Evolutionary conservation across 352 stramenopile species (phyloP), one percentile per base, ranked within the genome.

Genomic region (Pythium apleroticum): DNA sequence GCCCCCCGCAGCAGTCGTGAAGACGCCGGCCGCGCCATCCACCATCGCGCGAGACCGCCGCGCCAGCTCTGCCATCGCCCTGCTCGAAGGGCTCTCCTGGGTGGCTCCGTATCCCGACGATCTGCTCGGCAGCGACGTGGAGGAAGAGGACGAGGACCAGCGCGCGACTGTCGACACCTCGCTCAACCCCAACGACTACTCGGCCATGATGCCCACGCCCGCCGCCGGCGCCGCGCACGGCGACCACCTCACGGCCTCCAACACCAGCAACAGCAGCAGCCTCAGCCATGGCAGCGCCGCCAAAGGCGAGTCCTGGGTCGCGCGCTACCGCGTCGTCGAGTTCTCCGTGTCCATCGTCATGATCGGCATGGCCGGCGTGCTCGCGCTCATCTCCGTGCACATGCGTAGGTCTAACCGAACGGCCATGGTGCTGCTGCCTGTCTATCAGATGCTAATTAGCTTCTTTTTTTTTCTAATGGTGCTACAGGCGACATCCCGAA

Each of bases 381-480:
- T 93, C 35, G 72, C 81, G 7, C 28, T 78, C 35, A 84, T 89
- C 39, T 50, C 73, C 4, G 75, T 91, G n/a, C 59, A 88, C 46
- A 39, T 85, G 15, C 81, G 84, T 83, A 66, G 17, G 72, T 72
- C 10, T 33, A 33, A n/a, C n/a, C n/a, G n/a, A 33, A 33, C 10
- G 30, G 5, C 30, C 5, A 33, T 33, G 30, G 10, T 33, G 0
- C 30, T 33, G 33, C 12, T 3, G 33, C 33, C 33, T 41, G 8
- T 41, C 33, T 41, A 41, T 17, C 11, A 41, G 30, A 9, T 33
- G 5, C 12, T 17, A 41, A 41, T 19, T 12, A 41, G 33, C 33
- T 41, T 17, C 3, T 41, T 12, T 12, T 17, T 4, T 12, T 39
- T 39, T 17, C 15, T 39, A 65, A n/a, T n/a, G n/a, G n/a, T n/a